These are phyloP conservation scores for Pulveroboletus ravenelii DNA, from an alignment of 768 basidiomycete species.

Conservation along the genomic window DNA sequence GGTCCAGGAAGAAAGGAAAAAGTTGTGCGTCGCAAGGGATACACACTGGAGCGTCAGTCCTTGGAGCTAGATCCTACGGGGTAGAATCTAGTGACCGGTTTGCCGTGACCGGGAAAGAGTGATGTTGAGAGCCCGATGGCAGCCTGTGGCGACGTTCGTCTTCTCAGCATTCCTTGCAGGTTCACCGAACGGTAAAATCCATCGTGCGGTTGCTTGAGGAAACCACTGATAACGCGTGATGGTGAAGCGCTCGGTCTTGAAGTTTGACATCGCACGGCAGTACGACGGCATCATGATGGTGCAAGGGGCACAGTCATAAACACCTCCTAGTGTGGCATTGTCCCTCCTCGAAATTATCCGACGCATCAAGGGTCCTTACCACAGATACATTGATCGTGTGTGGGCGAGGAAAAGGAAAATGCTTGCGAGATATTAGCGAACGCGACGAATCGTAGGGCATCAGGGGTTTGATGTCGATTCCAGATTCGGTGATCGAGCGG, in stretches of 20 bases:
- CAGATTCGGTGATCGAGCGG: conserved; percentile 3
- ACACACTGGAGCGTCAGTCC: too few relatives aligned
- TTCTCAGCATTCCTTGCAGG: background rate
- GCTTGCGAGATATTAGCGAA: conserved; percentile 8
- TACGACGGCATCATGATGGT: conserved; percentile 1
- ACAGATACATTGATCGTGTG: background rate
- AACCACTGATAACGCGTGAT: background rate
- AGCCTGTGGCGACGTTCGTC: background rate
- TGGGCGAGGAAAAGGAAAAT: background rate
- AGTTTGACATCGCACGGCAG: background rate
- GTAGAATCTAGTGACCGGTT: background rate
- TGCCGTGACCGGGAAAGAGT: background rate
- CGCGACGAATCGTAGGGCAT: background rate
- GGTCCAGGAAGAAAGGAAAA: too few relatives aligned
- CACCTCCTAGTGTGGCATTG: background rate
- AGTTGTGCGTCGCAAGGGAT: too few relatives aligned
- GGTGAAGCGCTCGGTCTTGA: background rate
- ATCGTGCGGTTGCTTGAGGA: background rate
- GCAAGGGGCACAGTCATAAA: background rate
- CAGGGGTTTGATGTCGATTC: background rate
- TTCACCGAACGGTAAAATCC: background rate
- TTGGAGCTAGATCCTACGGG: background rate
- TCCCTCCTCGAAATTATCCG: conserved; percentile 1
- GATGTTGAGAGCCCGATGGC: background rate
- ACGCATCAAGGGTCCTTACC: background rate